Evolutionary conservation across 208 protist species (phyloP).

Genomic region (Herpetomonas tarakana): DNA sequence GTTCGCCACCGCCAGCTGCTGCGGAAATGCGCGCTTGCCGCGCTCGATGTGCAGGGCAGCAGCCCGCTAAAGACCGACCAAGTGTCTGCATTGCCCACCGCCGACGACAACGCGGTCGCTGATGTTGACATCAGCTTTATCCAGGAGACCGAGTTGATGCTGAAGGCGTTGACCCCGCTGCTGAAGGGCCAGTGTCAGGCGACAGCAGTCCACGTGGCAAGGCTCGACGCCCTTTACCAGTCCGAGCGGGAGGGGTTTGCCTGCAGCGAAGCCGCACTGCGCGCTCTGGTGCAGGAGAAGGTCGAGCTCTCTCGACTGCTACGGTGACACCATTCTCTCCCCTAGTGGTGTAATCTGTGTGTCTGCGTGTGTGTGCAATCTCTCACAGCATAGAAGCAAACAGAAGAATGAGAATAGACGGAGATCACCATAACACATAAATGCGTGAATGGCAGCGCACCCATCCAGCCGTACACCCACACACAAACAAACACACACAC

Average conservation of each 20-base stretch:
- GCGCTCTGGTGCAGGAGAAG: neutral
- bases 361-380: too few species aligned
- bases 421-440: too few species aligned
- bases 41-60: neutral
- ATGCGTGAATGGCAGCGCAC: too few species aligned
- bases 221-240: neutral
- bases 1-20: neutral
- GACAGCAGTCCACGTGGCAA: neutral
- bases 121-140: neutral
- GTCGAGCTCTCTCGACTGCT: neutral
- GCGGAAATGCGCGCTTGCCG: neutral
- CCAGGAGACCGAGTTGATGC: neutral
- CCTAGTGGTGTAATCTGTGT: too few species aligned
- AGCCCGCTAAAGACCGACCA: too few species aligned
- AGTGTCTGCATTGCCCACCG: too few species aligned
- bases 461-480: too few species aligned
- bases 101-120: neutral
- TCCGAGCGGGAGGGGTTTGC: neutral
- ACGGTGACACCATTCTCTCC: too few species aligned
- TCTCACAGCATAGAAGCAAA: too few species aligned
- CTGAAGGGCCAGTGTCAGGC: neutral
- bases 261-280: neutral
- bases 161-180: neutral
- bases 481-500: too few species aligned
- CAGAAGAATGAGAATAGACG: too few species aligned